Evolutionary conservation across 768 basidiomycete genomes (phyloP).

Genomic region (Rhizopogon vinicolor): DNA sequence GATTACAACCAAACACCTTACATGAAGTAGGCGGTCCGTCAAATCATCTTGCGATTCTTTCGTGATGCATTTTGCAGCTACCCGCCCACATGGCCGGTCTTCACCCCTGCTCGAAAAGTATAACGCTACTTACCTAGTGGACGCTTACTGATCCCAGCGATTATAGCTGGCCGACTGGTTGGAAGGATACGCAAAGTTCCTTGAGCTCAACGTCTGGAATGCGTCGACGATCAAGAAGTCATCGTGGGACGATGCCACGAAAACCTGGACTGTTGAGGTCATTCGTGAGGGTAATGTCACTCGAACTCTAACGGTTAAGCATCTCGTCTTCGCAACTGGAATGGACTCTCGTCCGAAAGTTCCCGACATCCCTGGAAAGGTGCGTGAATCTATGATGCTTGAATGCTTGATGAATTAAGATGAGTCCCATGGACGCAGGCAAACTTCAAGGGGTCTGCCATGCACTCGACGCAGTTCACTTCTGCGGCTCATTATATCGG

Average conservation of each 20-base stretch:
- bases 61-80: conserved; percentile 31
- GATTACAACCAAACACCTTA: conserved; percentile 55
- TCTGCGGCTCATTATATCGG: conserved; percentile 45
- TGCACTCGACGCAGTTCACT: conserved; percentile 51
- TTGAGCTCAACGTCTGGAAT: conserved; percentile 65
- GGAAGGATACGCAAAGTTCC: conserved; percentile 52
- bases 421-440: conserved; percentile 24
- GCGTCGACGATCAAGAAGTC: conserved; percentile 38
- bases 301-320: conserved; percentile 38
- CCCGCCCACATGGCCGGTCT: conserved; percentile 51
- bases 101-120: conserved; percentile 47
- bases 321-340: conserved; percentile 56
- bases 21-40: conserved; percentile 33
- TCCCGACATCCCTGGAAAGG: conserved; percentile 30
- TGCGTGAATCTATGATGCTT: neutral
- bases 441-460: conserved; percentile 46
- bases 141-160: neutral
- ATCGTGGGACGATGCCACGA: conserved; percentile 30
- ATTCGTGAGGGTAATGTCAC: conserved; percentile 26
- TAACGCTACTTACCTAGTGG: neutral
- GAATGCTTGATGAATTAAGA: neutral
- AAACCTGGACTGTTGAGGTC: conserved; percentile 44
- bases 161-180: conserved; percentile 61
- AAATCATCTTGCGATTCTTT: neutral
- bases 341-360: conserved; percentile 39